phyloP scores from a whole-genome alignment of 257 asterid species.

The Nicotiana benthamiana region DNA sequence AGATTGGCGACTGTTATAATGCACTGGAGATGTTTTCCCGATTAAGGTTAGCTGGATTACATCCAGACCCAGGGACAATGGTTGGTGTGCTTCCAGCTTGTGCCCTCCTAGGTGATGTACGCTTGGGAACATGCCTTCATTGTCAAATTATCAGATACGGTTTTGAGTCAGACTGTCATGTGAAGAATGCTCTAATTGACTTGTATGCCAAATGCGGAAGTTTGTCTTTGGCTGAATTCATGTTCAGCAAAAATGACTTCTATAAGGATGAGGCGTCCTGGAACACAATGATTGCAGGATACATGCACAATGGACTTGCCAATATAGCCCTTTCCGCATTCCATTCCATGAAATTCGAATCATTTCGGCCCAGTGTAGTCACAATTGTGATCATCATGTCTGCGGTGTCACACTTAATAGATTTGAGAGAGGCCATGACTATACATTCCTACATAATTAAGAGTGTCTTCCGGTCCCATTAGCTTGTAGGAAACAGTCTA shows the following conservation, averaged over 20 bases:
- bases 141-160: slow-evolving; percentile 25
- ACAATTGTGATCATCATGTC: slow-evolving; percentile 10
- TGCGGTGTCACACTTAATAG: neutral
- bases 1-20: slow-evolving; percentile 20
- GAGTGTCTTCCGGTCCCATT: slow-evolving; percentile 10
- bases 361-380: slow-evolving; percentile 5
- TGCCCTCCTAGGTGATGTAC: slow-evolving; percentile 21
- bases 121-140: slow-evolving; percentile 22
- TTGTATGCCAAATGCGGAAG: slow-evolving; percentile 33
- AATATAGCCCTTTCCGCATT: slow-evolving; percentile 20
- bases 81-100: slow-evolving; percentile 37
- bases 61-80: slow-evolving; percentile 33
- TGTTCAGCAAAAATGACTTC: slow-evolving; percentile 18
- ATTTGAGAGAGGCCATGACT: neutral
- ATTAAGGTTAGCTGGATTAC: slow-evolving; percentile 20
- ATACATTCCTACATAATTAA: slow-evolving; percentile 1
- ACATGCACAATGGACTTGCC: slow-evolving; percentile 25
- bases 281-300: slow-evolving; percentile 34
- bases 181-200: slow-evolving; percentile 32
- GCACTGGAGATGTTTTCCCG: slow-evolving; percentile 18
- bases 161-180: slow-evolving; percentile 26
- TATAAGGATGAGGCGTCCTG: slow-evolving; percentile 34
- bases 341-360: neutral
- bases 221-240: slow-evolving; percentile 23
- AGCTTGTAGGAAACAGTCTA: slow-evolving; percentile 11